Evolutionary conservation across 2,329 filamentous ascomycete genomes (phyloP), one percentile per base, ranked within the genome.

Genomic region (Cryoendolithus antarcticus): DNA sequence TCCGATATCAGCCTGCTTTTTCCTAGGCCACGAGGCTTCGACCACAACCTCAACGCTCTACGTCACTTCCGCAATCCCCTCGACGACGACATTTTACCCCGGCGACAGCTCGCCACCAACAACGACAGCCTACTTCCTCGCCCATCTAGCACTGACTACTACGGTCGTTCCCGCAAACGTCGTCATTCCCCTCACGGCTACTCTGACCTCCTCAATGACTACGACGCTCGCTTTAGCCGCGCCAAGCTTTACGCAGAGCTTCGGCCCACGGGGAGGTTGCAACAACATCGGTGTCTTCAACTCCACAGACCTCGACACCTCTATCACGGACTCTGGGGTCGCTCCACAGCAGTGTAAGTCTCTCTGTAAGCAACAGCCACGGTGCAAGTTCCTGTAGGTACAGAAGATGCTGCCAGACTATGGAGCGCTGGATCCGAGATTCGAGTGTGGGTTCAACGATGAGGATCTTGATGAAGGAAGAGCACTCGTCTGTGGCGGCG

Each of bases 171-270:
- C 43, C 3, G 30, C 42, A 13, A 29, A 12, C 9, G 32, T 29
- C 27, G 8, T 34, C 29, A 9, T 48, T 10, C 11, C 48, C 9
- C 35, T 41, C 15, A 52, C 45, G 13, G 36, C 30, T 12, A 48
- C 44, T 3, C 39, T 42, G 1, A 42, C 51, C 9, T 40, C 30
- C 4, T 48, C 43, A 1, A 32, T 38, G 9, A 43, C 37, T 19
- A 13, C 45, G 4, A 48, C 47, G 30, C 32, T 47, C 37, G 46
- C 48, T 15, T 41, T 50, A 24, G 42, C 50, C 9, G 49, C 48
- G 4, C 46, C 52, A 4, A 48, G 48, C 4, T 54, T 44, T 39
- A 57, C 50, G 3, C 40, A 48, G n/a, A 42, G 48, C 24, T 49
- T 39, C 32, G 48, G 48, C 9, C 47, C 48, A 5, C 34, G 41